phyloP scores from a whole-genome alignment of 768 basidiomycete genomes.

The Gelatoporia subvermispora region DNA sequence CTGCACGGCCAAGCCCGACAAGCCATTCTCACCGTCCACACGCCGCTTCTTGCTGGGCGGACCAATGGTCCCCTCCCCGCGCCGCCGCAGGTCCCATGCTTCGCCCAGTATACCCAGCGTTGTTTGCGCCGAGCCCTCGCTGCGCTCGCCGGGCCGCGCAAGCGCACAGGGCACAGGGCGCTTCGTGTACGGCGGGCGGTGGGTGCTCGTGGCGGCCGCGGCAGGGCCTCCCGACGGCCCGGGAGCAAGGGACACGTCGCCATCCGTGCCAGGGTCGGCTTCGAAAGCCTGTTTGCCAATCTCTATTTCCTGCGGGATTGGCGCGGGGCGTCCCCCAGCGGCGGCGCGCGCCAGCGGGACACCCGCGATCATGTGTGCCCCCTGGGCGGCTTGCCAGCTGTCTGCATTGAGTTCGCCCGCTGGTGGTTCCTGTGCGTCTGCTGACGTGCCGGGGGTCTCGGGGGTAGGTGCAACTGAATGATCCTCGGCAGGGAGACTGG shows the following conservation, averaged over 20 bases:
- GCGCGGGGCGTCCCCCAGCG: not conserved
- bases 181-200: not conserved
- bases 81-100: slow-evolving; percentile 38
- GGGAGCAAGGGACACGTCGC: no score
- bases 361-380: no score
- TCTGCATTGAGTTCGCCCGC: not conserved
- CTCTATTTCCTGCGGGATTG: not conserved
- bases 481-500: slow-evolving; percentile 1
- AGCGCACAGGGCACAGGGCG: not conserved
- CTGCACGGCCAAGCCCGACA: slow-evolving; percentile 1
- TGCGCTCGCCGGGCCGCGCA: not conserved
- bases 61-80: slow-evolving; percentile 8
- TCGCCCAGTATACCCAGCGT: slow-evolving; percentile 50
- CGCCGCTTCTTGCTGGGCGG: slow-evolving; percentile 35
- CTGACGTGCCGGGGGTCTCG: no score
- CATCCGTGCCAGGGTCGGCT: not conserved
- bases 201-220: no score
- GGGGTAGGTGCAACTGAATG: no score
- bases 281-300: not conserved
- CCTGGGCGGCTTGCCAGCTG: not conserved
- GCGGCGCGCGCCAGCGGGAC: not conserved
- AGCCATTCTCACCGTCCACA: not conserved
- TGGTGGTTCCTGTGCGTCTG: not conserved
- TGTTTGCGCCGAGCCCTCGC: slow-evolving; percentile 28
- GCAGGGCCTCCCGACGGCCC: no score